Evolutionary conservation across 2,329 filamentous ascomycete genomes (phyloP), one percentile per base, ranked within the genome.

Genomic region (Neoascochyta sp.): DNA sequence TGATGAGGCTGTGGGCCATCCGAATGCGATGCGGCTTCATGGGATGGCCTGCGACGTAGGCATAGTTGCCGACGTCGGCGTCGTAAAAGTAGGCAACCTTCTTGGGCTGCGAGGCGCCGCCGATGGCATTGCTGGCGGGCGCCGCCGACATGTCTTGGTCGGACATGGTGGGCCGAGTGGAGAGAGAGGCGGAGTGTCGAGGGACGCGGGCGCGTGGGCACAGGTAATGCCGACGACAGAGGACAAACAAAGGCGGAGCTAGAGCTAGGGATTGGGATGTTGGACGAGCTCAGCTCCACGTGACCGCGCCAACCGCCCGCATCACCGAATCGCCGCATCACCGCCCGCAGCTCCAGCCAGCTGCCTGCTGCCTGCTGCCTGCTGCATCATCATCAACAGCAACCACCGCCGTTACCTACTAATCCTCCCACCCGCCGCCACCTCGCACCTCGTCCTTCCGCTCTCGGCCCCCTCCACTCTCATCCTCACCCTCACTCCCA

Each of bases 1-100:
- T 83, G 43, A 83, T 79, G 54, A 83, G 62, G 43, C 78, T 70
- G 46, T 70, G 66, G 19, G 66, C 78, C 73, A 84, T 80, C 47
- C 80, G 71, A 64, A 84, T 83, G 43, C 80, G 69, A 55, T 78
- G 76, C 20, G 77, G 76, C 62, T 81, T 81, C 78, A 81, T 81
- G 18, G 78, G 76, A 64, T 74, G 77, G n/a, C 75, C 75, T 9
- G 76, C 73, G 35, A 94, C 87, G 59, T 96, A 96, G 61, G 90
- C 89, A 71, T 95, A 96, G 66, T 96, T 96, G 45, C 90, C 90
- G 59, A 96, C 92, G 67, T 96, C 90, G 3, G 86, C 93, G 61
- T 96, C 90, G 74, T 96, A 96, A 66, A 96, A 96, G 69, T 96
- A 96, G 33, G 90, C 90, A 36, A 96, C 86, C 60, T 90, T 87